These are phyloP conservation scores for Amauroascus niger DNA, from an alignment of 2,329 filamentous ascomycete genomes.

Conservation along the genomic window DNA sequence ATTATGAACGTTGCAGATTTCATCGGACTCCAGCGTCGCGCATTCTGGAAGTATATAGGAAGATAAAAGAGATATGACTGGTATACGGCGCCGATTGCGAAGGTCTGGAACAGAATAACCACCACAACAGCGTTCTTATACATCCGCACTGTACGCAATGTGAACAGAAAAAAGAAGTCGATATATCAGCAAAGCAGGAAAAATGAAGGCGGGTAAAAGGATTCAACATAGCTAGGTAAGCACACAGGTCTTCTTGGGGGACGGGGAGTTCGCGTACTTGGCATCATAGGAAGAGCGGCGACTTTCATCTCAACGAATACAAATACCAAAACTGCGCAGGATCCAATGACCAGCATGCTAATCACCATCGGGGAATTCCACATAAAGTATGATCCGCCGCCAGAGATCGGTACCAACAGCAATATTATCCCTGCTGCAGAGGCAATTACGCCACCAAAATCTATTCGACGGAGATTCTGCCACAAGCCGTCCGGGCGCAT, in stretches of 20 bases:
- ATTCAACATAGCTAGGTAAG: not conserved
- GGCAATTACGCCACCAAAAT: slow-evolving; percentile 42
- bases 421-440: slow-evolving; percentile 38
- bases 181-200: not conserved
- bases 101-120: slow-evolving; percentile 41
- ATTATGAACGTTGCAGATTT: slow-evolving; percentile 44
- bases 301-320: slow-evolving; percentile 30
- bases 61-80: slow-evolving; percentile 52
- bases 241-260: not conserved
- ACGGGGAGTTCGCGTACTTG: not conserved
- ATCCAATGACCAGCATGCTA: slow-evolving; percentile 45
- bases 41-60: slow-evolving; percentile 53
- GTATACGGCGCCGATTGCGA: slow-evolving; percentile 45
- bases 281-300: slow-evolving; percentile 19
- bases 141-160: not conserved
- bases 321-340: slow-evolving; percentile 23
- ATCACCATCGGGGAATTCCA: slow-evolving; percentile 50
- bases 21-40: slow-evolving; percentile 36
- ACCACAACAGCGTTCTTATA: not conserved
- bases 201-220: not conserved
- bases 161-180: not conserved
- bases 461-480: slow-evolving; percentile 44
- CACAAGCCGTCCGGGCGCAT: slow-evolving; percentile 46
- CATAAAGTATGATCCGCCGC: slow-evolving; percentile 50
- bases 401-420: slow-evolving; percentile 45